Evolutionary conservation across 73 alveolate species (phyloP).

Genomic region (Breviolum minutum): DNA sequence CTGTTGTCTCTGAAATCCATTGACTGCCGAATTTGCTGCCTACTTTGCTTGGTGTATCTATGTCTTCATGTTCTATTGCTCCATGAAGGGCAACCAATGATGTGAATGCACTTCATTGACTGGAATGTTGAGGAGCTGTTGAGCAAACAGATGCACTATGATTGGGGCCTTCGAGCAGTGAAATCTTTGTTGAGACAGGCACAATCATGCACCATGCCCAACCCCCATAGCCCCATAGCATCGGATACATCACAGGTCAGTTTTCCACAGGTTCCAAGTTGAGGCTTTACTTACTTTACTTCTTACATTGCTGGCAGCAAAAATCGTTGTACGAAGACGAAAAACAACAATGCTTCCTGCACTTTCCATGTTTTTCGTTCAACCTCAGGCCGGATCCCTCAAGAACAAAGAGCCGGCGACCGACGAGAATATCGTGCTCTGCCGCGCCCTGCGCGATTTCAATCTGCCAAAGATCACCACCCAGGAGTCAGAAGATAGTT

Average conservation of each 20-base stretch:
- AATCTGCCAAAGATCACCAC: conserved; percentile 99
- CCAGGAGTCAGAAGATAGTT: neutral
- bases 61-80: too few relatives aligned
- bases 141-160: conserved; percentile 99
- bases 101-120: neutral
- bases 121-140: conserved; percentile 95
- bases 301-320: too few relatives aligned
- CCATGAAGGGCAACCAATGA: too few relatives aligned
- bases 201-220: neutral
- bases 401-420: conserved; percentile 99
- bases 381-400: conserved; percentile 99
- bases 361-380: neutral
- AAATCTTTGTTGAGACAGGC: conserved; percentile 99
- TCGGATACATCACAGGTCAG: too few relatives aligned
- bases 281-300: too few relatives aligned
- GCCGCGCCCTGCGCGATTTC: conserved; percentile 99
- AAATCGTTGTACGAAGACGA: too few relatives aligned
- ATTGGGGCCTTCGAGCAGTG: conserved; percentile 99
- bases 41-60: too few relatives aligned
- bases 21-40: too few relatives aligned
- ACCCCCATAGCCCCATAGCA: neutral
- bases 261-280: too few relatives aligned
- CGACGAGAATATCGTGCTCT: conserved; percentile 99
- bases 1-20: too few relatives aligned
- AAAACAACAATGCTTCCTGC: neutral